Base-by-base conservation (phyloP, 495 filamentous ascomycete species). In the Lasiosphaeria miniovina region DNA sequence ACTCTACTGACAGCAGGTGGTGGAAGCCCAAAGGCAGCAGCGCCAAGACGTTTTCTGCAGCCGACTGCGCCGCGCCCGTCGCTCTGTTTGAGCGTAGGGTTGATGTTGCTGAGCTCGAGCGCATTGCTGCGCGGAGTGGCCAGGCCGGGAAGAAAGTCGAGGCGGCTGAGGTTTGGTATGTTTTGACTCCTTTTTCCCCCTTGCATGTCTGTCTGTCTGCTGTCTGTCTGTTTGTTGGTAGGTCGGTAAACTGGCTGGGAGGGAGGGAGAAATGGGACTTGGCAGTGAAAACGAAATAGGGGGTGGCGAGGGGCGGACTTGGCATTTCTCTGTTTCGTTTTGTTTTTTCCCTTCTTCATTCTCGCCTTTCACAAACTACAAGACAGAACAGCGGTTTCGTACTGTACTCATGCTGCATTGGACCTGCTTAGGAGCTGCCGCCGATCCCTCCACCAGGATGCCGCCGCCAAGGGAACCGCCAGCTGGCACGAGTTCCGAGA, bases 401-500 rank as follows among this genome's bases (percentile, higher is more conserved):
- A 40, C 6, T 11, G 6, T 40, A 41, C 38, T 41, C 38, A 41
- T 12, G 38, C 38, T 41, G 38, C 12, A 7, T 7, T 7, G 7
- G 8, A 41, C 12, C 38, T 41, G 12, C 12, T 9, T 46, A 46
- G 90, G 90, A 83, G 84, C 58, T 87, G 81, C 52, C 80, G 90
- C 36, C 76, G 78, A 54, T 88, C 84, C 64, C 71, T 81, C 38
- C 89, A 94, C 71, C 70, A 71, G 35, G 79, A 90, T 57, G 69
- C 67, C 2, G 64, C 72, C 4, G 66, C 69, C 45, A 64, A 75
- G 14, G 88, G 87, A 0, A 86, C 88, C 4, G 89, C 87, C 6
- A 80, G 71, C 24, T 90, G 82, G 78, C 71, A 60, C 0, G 90
- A 93, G 61, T 92, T 93, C 62, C 74, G 80, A 31, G 60, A 61